Percentiles rank a stretch among this genome's conserved stretches.
phyloP scores from a whole-genome alignment of 148 eudicot genomes.

The Camellia japonica region DNA sequence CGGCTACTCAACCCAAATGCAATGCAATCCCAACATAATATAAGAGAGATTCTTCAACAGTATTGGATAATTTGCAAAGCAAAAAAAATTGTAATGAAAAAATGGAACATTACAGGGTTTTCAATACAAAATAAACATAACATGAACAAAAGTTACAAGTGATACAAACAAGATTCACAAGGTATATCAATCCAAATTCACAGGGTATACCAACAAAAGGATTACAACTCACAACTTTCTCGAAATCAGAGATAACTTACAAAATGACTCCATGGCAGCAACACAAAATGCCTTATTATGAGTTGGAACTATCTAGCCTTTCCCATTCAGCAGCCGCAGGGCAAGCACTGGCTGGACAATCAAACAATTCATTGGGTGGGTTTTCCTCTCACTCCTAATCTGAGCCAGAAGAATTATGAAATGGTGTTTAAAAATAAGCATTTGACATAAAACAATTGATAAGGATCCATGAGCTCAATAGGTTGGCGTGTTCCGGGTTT shows the following conservation, averaged over 20 bases:
- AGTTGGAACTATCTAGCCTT: not conserved
- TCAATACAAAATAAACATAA: too few species aligned
- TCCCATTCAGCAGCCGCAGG: conserved; percentile 3
- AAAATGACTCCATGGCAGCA: conserved; percentile 10
- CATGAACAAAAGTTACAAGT: too few species aligned
- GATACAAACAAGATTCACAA: not conserved
- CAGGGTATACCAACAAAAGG: too few species aligned
- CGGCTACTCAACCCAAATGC: too few species aligned
- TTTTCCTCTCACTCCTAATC: not conserved
- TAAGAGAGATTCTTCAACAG: not conserved
- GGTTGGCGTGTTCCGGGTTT: conserved; percentile 24
- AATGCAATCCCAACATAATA: not conserved
- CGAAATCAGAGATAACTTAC: not conserved
- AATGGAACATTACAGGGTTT: too few species aligned
- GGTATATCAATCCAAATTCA: not conserved
- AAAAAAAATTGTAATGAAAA: not conserved
- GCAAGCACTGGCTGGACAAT: not conserved
- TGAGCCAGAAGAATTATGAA: not conserved
- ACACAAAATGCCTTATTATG: conserved; percentile 12
- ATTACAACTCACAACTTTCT: not conserved
- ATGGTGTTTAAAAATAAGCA: not conserved
- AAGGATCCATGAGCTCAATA: not conserved
- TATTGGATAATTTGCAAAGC: not conserved
- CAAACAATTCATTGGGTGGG: conserved; percentile 1
- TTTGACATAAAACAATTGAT: not conserved